Conservation (phyloP, 345 rosid genomes). For the Luvunga scandens region DNA sequence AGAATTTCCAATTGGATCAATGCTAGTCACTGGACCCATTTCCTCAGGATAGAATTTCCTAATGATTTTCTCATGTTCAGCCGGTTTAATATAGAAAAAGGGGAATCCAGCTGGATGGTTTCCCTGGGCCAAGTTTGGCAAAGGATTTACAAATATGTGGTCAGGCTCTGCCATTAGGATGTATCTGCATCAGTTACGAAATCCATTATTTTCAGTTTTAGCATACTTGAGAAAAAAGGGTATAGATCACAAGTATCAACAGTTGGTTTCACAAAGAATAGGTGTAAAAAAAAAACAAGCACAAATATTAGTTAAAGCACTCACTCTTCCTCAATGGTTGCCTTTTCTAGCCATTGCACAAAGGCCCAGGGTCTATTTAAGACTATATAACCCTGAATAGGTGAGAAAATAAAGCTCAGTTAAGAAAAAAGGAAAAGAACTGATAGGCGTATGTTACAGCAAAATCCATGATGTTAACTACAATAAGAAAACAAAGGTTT, state of each 20-base stretch:
- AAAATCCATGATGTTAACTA: not conserved
- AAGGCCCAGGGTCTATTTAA: conserved; percentile 85
- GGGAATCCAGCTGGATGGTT: conserved; percentile 63
- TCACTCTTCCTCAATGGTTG: conserved; percentile 67
- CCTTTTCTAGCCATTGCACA: conserved; percentile 77
- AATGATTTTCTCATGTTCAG: conserved; percentile 42
- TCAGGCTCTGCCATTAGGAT: conserved; percentile 88
- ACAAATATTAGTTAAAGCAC: conserved; percentile 12
- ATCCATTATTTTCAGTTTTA: conserved; percentile 22
- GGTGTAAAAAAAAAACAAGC: not conserved
- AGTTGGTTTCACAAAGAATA: not conserved
- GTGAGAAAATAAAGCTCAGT: conserved; percentile 2
- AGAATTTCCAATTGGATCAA: conserved; percentile 83
- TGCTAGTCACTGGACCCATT: conserved; percentile 57
- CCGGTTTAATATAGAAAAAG: conserved; percentile 74
- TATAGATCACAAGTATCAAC: conserved; percentile 1
- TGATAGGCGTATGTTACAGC: not conserved
- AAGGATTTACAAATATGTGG: conserved; percentile 64
- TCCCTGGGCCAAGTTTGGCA: conserved; percentile 69
- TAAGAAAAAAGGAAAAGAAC: not conserved
- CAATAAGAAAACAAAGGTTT: not conserved
- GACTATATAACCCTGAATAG: conserved; percentile 67
- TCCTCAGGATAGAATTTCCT: conserved; percentile 69
- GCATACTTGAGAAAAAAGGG: not conserved
- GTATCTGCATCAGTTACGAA: conserved; percentile 46